A percentile compares a stretch with the other conserved stretches of the same genome.
These are phyloP conservation scores for Verticillium albo-atrum DNA, from an alignment of 2,329 filamentous ascomycete species.

Conservation along the genomic window DNA sequence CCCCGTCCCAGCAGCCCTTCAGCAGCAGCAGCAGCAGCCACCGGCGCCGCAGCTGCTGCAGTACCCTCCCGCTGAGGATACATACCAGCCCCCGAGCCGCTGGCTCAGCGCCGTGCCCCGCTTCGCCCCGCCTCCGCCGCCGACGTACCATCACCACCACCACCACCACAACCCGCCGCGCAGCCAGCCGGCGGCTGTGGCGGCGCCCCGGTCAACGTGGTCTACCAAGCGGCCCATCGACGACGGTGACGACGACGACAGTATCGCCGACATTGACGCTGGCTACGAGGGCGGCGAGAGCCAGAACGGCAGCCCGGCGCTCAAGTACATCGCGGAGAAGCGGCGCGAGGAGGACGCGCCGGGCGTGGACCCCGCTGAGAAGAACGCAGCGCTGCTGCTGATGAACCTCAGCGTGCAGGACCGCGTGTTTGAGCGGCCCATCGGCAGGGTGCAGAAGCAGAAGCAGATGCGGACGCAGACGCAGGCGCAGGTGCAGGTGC, in stretches of 20 bases:
- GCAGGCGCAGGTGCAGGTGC: too few species aligned
- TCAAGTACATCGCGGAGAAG: constrained; percentile 3
- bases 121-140: constrained; percentile 19
- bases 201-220: constrained; percentile 5
- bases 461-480: too few species aligned
- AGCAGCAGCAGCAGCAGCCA: too few species aligned
- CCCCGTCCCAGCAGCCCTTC: background rate
- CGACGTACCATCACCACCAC: constrained; percentile 1
- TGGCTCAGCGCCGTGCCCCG: constrained; percentile 41
- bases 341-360: constrained; percentile 7
- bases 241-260: constrained; percentile 22
- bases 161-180: background rate
- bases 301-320: constrained; percentile 12
- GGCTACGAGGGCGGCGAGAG: constrained; percentile 16
- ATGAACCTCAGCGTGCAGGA: constrained; percentile 43
- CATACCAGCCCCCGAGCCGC: constrained; percentile 25
- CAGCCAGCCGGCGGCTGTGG: constrained; percentile 3
- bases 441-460: too few species aligned
- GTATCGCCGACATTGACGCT: constrained; percentile 14
- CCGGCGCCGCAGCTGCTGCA: background rate
- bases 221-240: constrained; percentile 21
- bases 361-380: constrained; percentile 27
- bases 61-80: constrained; percentile 10
- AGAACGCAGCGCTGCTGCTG: constrained; percentile 41
- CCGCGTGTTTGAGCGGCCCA: constrained; percentile 13